Base-by-base conservation (phyloP, 169 alveolate genomes). In the Plasmodium adleri region DNA sequence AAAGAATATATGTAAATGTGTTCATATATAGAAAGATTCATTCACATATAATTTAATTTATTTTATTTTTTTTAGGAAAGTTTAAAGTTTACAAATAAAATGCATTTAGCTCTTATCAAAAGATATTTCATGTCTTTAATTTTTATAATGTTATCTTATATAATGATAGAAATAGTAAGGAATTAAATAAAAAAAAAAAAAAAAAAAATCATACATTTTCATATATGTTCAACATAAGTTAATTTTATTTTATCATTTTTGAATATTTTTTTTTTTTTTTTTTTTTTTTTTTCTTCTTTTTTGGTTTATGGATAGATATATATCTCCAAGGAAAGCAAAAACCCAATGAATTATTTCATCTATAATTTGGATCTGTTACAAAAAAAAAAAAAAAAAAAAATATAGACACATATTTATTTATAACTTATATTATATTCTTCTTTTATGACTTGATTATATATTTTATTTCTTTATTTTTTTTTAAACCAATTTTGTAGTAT, bases 21-120 rank as follows among this genome's bases (percentile, higher is more conserved):
- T 45, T 5, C 1, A 47, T 60, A 58, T 52, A 43, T 72, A 43
- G n/a, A 20, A n/a, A 24, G 13, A 71, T 47, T 7, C n/a, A 56
- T 45, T 17, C 17, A 64, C 15, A 26, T 32, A 6, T 7, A n/a
- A n/a, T 47, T 28, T 24, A 10, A 39, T 7, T 7, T 32, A 17
- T 66, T 39, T 13, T 13, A 66, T 17, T 28, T 32, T 8, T 74
- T 39, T 74, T 45, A 76, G 88, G 76, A 76, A 54, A 76, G 75
- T 22, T 43, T 76, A 76, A 76, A 76, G 66, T 76, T 76, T 49
- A 76, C 88, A 52, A 76, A 76, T 56, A 76, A 64, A 76, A 76
- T 76, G 88, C 88, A 76, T 58, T 68, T 76, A 72, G 75, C 88
- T n/a, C 52, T 76, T 54, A 76, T 76, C 22, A 76, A 76, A 64